Percentiles rank a stretch among this genome's conserved stretches.
These are phyloP conservation scores for Eucalyptus marginata DNA, from an alignment of 345 rosid species.

Conservation along the genomic window DNA sequence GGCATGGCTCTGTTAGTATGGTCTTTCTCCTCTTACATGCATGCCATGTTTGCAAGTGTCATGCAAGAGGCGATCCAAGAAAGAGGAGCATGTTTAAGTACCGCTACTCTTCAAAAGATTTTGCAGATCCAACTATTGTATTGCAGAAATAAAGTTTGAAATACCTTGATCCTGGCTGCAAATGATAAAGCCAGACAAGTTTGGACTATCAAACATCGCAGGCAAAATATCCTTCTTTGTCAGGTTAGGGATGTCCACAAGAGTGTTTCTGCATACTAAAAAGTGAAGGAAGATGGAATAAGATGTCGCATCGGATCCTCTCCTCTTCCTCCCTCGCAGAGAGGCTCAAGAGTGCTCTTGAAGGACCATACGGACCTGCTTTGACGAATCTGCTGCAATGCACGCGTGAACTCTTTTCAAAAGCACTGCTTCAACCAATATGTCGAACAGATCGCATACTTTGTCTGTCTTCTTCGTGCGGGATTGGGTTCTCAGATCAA, in stretches of 20 bases:
- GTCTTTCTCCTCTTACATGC: slow-evolving; percentile 17
- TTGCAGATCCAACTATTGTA: background rate
- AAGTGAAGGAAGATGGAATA: slow-evolving; percentile 53
- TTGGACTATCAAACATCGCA: slow-evolving; percentile 23
- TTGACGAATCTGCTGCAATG: slow-evolving; percentile 14
- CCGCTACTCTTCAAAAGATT: background rate
- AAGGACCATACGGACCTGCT: slow-evolving; percentile 55
- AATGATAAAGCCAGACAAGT: slow-evolving; percentile 25
- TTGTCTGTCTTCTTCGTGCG: background rate
- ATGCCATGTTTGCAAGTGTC: background rate
- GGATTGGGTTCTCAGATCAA: background rate
- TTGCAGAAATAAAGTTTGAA: background rate
- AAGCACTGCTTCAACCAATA: background rate
- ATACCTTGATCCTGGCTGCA: background rate
- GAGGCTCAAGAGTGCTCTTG: slow-evolving; percentile 22
- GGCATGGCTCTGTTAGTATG: slow-evolving; percentile 4
- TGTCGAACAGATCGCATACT: background rate
- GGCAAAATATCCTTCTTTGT: slow-evolving; percentile 28
- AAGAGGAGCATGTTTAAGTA: background rate
- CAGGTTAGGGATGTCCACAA: slow-evolving; percentile 34
- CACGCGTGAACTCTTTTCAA: background rate
- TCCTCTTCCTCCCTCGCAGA: slow-evolving; percentile 9
- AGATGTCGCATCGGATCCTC: slow-evolving; percentile 19
- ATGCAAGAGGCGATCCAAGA: background rate
- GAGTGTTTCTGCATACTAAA: slow-evolving; percentile 20